Base-by-base conservation (phyloP, 352 stramenopile genomes). In the Phytophthora parvispora region DNA sequence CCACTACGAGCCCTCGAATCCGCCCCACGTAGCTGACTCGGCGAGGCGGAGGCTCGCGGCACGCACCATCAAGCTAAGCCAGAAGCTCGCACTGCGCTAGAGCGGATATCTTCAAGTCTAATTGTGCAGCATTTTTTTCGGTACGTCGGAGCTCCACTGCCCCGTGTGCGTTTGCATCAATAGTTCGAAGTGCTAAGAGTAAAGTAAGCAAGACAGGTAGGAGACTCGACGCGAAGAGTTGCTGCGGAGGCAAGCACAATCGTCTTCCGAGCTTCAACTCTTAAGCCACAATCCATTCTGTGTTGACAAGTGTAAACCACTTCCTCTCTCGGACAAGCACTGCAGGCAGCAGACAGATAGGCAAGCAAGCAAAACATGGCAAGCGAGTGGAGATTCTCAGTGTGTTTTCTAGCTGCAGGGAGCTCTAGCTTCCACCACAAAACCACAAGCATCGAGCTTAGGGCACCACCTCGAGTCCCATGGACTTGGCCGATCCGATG, bases 401-500 rank as follows among this genome's bases (percentile, higher is more conserved):
- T 64, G 50, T 64, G 25, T 62, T 62, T 67, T 60, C 43, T 64
- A 72, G 36, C 64, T 67, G 64, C 24, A 54, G 40, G 29, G 34
- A 71, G 53, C 47, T 67, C 59, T 9, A 28, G 20, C 38, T 47
- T 10, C 18, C 28, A 36, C 38, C 31, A 51, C 16, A 29, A 50
- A 49, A n/a, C 20, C 25, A 34, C 34, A 31, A 49, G 25, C 27
- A 20, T 9, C 32, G n/a, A 16, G 7, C 43, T 75, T 86, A 91
- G 18, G 74, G 81, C 60, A 93, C 81, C 29, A 98, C 91, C 34
- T 87, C 79, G 58, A 99, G 84, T 56, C 96, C 96, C 78, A 98
- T 98, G 81, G 91, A 98, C 65, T 87, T 93, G 57, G 91, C 91
- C 54, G 94, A 97, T 55, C 96, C 96, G 59, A 98, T 92, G 32